phyloP scores from a whole-genome alignment of 108 stramenopile genomes.

The Hondaea fermentalgiana region DNA sequence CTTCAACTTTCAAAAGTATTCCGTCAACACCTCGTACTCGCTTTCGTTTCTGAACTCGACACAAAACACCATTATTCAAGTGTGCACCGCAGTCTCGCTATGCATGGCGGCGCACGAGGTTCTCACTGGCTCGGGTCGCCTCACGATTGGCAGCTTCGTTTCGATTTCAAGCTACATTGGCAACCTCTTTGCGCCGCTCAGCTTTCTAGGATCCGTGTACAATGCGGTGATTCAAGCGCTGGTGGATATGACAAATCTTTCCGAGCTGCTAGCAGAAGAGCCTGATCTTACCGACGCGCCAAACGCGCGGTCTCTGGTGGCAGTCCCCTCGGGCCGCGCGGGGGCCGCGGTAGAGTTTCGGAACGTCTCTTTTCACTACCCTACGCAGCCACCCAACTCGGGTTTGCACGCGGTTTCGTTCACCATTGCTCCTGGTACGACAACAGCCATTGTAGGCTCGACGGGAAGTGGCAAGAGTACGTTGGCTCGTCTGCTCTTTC shows the following conservation, averaged over 20 bases:
- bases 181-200: conserved; percentile 80
- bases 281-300: conserved; percentile 76
- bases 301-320: conserved; percentile 43
- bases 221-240: conserved; percentile 78
- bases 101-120: conserved; percentile 58
- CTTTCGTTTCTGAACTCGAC: conserved; percentile 74
- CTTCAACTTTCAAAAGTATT: conserved; percentile 62
- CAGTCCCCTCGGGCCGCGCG: background rate
- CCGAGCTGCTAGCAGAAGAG: conserved; percentile 73
- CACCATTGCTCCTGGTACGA: conserved; percentile 64
- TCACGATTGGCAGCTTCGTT: conserved; percentile 77
- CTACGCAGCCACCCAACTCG: conserved; percentile 48
- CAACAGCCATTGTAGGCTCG: conserved; percentile 82
- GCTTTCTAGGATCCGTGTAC: conserved; percentile 83
- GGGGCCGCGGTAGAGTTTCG: conserved; percentile 83
- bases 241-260: conserved; percentile 79
- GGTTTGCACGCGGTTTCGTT: conserved; percentile 59
- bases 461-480: conserved; percentile 84
- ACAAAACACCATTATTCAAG: conserved; percentile 74
- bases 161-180: conserved; percentile 73
- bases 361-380: conserved; percentile 84
- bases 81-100: conserved; percentile 63
- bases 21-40: conserved; percentile 69
- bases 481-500: conserved; percentile 68
- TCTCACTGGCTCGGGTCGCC: background rate